Evolutionary conservation across 371 early-diverging fungal species (phyloP), one percentile per base, ranked within the genome.

Genomic region (Apophysomyces variabilis): DNA sequence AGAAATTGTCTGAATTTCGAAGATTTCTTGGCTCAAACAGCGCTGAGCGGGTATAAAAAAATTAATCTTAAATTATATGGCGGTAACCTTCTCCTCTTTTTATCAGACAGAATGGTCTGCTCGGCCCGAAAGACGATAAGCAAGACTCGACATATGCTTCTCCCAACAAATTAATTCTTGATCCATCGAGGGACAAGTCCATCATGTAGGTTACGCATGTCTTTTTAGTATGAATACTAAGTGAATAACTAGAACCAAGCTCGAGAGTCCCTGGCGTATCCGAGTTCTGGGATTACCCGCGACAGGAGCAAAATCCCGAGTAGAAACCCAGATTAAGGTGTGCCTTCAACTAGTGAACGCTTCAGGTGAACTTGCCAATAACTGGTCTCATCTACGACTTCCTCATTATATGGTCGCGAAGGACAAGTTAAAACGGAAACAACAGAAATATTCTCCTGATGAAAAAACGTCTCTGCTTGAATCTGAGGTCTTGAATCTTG

Each of bases 271-370:
- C 16, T 81, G 74, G 68, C 83, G 81, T 60, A 78, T 90, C 62
- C 72, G 83, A 9, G 85, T 90, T 11, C 78, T 89, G 14, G 94
- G 93, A 5, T 82, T 93, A 13, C 90, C 94, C 7, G 72, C 69
- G 50, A 82, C 85, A 38, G 90, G 91, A 35, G 94, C 92, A 8
- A 90, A 91, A 65, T 91, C 91, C 14, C 79, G 93, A 18, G 94
- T 93, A 21, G 93, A 93, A 67, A 93, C 94, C 37, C 94, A 93
- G 69, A 91, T 91, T 72, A 92, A 92, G 64, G 77, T 93, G 7
- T 90, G 92, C 39, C 66, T 93, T 58, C 91, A 91, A 61, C 73
- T 93, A 11, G 82, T 85, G 4, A 83, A 87, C 41, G 65, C 77
- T 59, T 63, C 72, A 38, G 91, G 90, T 36, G 88, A 89, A 61